phyloP scores from a whole-genome alignment of 805 yeast genomes.

The Ogataea chonburiensis region DNA sequence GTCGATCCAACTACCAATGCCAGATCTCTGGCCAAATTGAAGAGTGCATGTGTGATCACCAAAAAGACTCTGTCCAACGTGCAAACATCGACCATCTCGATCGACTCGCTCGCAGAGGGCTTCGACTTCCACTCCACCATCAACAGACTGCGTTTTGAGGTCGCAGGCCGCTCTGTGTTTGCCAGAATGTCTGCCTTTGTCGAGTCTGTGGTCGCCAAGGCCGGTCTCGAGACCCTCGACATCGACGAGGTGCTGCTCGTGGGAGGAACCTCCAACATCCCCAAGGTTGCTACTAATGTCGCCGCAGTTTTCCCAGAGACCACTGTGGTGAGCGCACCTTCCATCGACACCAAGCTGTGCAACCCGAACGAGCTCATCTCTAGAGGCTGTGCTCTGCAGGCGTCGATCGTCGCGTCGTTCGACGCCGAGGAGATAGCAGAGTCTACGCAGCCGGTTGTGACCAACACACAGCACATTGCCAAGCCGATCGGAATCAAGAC shows the following conservation, averaged over 20 bases:
- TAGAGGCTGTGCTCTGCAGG: conserved; percentile 97
- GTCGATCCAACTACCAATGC: conserved; percentile 77
- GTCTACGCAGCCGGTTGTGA: conserved; percentile 77
- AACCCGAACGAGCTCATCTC: conserved; percentile 88
- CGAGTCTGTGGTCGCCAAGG: conserved; percentile 71
- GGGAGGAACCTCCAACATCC: conserved; percentile 92
- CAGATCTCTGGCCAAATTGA: conserved; percentile 86
- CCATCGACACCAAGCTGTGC: conserved; percentile 69
- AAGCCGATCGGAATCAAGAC: conserved; percentile 84
- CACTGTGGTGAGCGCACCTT: conserved; percentile 73
- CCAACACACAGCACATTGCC: conserved; percentile 82
- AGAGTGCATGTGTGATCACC: conserved; percentile 75
- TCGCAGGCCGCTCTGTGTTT: conserved; percentile 77
- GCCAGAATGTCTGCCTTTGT: conserved; percentile 75
- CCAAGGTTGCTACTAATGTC: conserved; percentile 80
- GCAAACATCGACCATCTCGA: conserved; percentile 82
- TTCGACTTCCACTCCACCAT: conserved; percentile 88
- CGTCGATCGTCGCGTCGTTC: conserved; percentile 77
- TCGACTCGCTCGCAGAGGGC: conserved; percentile 93
- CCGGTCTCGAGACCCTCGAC: conserved; percentile 80
- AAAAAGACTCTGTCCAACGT: conserved; percentile 93
- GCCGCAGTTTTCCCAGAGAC: conserved; percentile 77
- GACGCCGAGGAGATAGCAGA: conserved; percentile 80
- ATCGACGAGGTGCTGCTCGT: conserved; percentile 86
- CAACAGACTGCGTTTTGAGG: conserved; percentile 91